Evolutionary conservation across 352 stramenopile genomes (phyloP).

Genomic region (Pythium monospermum): DNA sequence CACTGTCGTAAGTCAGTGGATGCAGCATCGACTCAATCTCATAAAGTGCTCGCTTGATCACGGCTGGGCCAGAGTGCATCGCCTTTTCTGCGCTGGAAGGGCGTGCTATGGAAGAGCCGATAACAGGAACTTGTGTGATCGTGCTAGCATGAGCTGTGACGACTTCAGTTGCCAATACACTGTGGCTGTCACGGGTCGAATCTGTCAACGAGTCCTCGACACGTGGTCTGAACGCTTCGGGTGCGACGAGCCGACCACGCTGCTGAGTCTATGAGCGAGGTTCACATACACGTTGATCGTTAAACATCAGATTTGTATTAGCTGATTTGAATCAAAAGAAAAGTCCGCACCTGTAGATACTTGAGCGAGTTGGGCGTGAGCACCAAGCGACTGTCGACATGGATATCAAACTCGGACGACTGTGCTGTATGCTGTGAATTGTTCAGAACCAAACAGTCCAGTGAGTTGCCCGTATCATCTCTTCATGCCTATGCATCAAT

Average conservation of each 20-base stretch:
- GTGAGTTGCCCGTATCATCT: background rate
- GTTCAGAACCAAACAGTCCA: background rate
- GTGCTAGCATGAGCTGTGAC: slow-evolving; percentile 1
- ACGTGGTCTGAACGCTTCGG: too few relatives aligned
- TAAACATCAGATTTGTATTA: too few relatives aligned
- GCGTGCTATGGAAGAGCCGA: background rate
- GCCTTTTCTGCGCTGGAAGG: slow-evolving; percentile 18
- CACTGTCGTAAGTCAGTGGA: slow-evolving; percentile 2
- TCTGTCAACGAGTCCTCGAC: background rate
- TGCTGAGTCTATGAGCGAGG: slow-evolving; percentile 1
- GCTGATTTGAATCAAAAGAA: too few relatives aligned
- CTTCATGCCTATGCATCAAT: background rate
- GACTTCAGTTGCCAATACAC: slow-evolving; percentile 5
- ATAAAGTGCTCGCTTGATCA: slow-evolving; percentile 21
- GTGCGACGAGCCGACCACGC: too few relatives aligned
- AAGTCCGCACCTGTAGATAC: slow-evolving; percentile 46
- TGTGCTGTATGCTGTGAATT: slow-evolving; percentile 37
- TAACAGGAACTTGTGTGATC: background rate
- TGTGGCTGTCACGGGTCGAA: background rate
- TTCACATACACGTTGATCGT: background rate
- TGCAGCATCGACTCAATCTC: slow-evolving; percentile 20
- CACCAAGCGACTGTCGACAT: slow-evolving; percentile 51
- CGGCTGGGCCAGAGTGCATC: slow-evolving; percentile 14
- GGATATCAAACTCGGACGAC: slow-evolving; percentile 63
- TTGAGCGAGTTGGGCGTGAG: slow-evolving; percentile 73